Conservation (phyloP, 352 stramenopile genomes). For the Globisporangium canariense region DNA sequence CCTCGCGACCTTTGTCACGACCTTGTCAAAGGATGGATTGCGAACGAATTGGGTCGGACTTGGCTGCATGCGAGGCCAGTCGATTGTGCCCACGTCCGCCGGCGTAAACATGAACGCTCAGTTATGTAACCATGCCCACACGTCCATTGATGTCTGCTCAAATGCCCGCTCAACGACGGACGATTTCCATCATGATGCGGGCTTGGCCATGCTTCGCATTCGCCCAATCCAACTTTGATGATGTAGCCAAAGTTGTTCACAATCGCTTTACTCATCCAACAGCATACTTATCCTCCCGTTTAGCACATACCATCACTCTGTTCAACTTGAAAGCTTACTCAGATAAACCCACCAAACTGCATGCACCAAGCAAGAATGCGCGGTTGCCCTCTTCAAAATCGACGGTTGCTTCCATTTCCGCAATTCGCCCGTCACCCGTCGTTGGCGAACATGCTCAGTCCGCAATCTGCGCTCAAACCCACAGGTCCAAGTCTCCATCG, state of each 20-base stretch:
- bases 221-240: not conserved
- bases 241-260: conserved; percentile 4
- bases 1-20: no score
- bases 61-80: no score
- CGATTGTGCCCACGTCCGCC: not conserved
- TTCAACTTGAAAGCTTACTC: not conserved
- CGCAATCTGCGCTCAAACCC: conserved; percentile 3
- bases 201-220: not conserved
- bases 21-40: not conserved
- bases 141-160: not conserved
- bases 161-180: not conserved
- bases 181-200: not conserved
- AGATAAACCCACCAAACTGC: not conserved
- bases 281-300: not conserved
- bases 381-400: not conserved
- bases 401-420: not conserved
- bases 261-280: not conserved
- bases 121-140: not conserved
- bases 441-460: conserved; percentile 5
- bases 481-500: not conserved
- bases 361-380: not conserved
- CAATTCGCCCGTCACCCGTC: not conserved
- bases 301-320: not conserved
- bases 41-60: no score
- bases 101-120: not conserved